Conservation (phyloP, 2,329 filamentous ascomycete species). For the Fusarium piperis region DNA sequence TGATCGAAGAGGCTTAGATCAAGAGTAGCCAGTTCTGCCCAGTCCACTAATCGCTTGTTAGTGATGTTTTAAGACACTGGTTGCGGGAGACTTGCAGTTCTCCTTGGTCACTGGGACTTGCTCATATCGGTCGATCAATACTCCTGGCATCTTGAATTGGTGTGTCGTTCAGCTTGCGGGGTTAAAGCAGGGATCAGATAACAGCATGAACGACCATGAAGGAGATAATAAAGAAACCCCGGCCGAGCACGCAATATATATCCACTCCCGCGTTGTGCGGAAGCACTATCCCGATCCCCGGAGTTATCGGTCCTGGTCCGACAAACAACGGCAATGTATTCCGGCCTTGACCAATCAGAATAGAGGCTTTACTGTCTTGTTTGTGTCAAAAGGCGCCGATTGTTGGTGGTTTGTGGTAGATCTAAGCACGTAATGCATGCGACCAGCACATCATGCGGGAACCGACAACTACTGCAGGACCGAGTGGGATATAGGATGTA, state of each 20-base stretch:
- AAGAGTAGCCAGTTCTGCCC: not conserved
- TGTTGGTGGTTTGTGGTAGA: not conserved
- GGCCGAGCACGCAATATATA: not conserved
- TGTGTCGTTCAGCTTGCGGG: not conserved
- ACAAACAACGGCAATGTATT: not conserved
- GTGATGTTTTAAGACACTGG: not conserved
- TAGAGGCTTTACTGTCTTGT: not conserved
- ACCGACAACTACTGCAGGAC: not conserved
- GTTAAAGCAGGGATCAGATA: not conserved
- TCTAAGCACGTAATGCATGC: not conserved
- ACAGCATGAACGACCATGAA: not conserved
- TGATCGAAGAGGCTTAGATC: slow-evolving; percentile 1
- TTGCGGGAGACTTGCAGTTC: not conserved
- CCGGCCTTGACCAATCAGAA: not conserved
- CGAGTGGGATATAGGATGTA: not conserved
- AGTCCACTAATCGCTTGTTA: not conserved
- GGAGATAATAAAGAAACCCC: not conserved
- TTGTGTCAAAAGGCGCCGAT: not conserved
- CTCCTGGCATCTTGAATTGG: not conserved
- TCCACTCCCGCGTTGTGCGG: not conserved
- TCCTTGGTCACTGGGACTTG: not conserved
- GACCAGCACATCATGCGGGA: not conserved
- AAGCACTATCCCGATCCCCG: not conserved
- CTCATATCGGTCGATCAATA: not conserved
- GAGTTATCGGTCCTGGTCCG: not conserved